Evolutionary conservation across 495 filamentous ascomycete species (phyloP).

Genomic region (Podospora conica): DNA sequence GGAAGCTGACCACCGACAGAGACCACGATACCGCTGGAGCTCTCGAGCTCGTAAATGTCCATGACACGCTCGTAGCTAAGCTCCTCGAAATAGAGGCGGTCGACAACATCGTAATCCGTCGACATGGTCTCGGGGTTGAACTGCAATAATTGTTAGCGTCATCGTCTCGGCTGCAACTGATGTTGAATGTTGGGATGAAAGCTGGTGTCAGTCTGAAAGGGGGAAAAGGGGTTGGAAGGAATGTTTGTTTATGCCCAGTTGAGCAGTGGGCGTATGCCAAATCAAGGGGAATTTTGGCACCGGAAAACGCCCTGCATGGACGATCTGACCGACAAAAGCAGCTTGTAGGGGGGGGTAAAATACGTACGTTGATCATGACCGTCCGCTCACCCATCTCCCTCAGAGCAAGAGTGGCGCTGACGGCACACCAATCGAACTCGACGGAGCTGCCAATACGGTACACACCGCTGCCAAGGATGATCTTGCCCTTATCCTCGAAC

Average conservation of each 20-base stretch:
- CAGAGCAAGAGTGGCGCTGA: constrained; percentile 83
- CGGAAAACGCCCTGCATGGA: background rate
- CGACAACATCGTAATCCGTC: constrained; percentile 92
- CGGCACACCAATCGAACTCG: constrained; percentile 98
- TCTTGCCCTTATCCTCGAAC: constrained; percentile 87
- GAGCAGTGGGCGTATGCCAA: background rate
- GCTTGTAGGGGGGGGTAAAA: background rate
- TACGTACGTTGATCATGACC: constrained; percentile 80
- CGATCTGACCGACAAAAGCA: background rate
- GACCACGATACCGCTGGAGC: constrained; percentile 81
- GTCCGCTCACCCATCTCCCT: constrained; percentile 92
- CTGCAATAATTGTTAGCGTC: constrained; percentile 17
- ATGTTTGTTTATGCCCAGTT: background rate
- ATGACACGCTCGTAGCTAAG: constrained; percentile 95
- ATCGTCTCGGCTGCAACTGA: background rate
- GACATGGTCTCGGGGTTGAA: constrained; percentile 85
- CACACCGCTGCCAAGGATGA: constrained; percentile 88
- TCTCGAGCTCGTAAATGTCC: constrained; percentile 97
- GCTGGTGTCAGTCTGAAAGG: background rate
- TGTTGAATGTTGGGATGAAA: background rate
- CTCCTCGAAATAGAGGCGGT: constrained; percentile 95
- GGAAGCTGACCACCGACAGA: constrained; percentile 94
- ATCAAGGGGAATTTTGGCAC: background rate
- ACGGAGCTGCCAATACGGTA: constrained; percentile 97
- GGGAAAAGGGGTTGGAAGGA: constrained; percentile 17